These are phyloP conservation scores for Botrytis porri DNA, from an alignment of 2,329 filamentous ascomycete genomes.

Conservation along the genomic window DNA sequence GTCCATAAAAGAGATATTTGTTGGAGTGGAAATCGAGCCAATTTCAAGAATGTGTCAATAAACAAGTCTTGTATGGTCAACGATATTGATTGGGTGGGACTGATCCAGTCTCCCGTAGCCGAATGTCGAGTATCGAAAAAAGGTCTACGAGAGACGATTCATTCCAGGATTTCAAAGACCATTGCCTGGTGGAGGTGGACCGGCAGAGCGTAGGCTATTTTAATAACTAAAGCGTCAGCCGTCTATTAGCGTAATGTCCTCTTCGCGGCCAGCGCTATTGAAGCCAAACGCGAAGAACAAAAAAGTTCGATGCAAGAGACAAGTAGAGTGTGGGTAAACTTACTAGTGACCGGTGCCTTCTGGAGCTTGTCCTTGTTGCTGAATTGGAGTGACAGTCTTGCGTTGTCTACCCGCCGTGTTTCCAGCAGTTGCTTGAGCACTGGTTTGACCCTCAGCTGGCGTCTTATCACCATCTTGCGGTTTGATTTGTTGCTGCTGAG, in stretches of 20 bases:
- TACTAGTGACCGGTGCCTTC: constrained; percentile 13
- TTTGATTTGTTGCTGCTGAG: constrained; percentile 49
- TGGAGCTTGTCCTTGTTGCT: constrained; percentile 6
- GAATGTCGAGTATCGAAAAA: constrained; percentile 8
- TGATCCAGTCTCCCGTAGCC: not conserved
- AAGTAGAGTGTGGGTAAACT: not conserved
- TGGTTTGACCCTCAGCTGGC: constrained; percentile 58
- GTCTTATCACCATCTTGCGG: constrained; percentile 50
- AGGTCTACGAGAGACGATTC: not conserved
- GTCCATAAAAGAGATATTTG: constrained; percentile 34
- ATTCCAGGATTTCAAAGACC: constrained; percentile 11
- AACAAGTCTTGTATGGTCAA: constrained; percentile 30
- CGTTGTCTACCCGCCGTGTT: constrained; percentile 70
- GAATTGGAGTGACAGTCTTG: constrained; percentile 54
- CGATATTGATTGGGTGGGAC: constrained; percentile 20
- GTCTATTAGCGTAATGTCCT: constrained; percentile 70
- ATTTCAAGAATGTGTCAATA: constrained; percentile 24
- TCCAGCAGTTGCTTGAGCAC: constrained; percentile 74
- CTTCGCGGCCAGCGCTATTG: constrained; percentile 69
- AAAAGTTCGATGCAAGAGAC: constrained; percentile 38
- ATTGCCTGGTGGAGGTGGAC: constrained; percentile 67
- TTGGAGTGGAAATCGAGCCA: constrained; percentile 13
- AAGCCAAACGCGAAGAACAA: constrained; percentile 79
- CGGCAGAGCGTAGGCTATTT: constrained; percentile 58
- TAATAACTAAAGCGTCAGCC: constrained; percentile 81